phyloP scores from a whole-genome alignment of 2,329 filamentous ascomycete genomes.

The Fusarium sp. region DNA sequence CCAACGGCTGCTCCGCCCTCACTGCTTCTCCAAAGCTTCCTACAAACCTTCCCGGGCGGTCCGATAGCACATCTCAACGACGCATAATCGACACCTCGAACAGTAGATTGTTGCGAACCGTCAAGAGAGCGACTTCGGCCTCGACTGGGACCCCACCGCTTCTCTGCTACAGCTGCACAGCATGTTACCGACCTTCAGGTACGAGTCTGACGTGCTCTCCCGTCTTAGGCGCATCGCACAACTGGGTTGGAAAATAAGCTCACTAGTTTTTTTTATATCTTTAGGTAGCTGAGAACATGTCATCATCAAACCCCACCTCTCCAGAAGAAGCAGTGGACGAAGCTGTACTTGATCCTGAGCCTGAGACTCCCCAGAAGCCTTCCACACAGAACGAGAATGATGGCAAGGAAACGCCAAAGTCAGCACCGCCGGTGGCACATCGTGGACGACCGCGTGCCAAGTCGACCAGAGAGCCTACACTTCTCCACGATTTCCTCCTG shows the following conservation, averaged over 20 bases:
- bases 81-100: neutral
- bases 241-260: constrained; percentile 24
- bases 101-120: constrained; percentile 4
- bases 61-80: constrained; percentile 13
- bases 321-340: constrained; percentile 46
- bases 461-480: constrained; percentile 59
- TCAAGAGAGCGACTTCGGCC: constrained; percentile 6
- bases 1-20: constrained; percentile 36
- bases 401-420: constrained; percentile 54
- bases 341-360: constrained; percentile 32
- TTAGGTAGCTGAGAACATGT: constrained; percentile 46
- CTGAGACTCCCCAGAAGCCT: constrained; percentile 40
- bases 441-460: constrained; percentile 52
- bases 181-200: constrained; percentile 47
- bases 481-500: constrained; percentile 69
- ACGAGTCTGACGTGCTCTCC: constrained; percentile 12
- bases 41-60: constrained; percentile 20
- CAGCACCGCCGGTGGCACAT: constrained; percentile 57
- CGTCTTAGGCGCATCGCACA: neutral
- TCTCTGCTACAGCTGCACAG: constrained; percentile 40
- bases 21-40: constrained; percentile 24
- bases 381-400: constrained; percentile 29
- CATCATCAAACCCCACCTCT: constrained; percentile 44
- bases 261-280: constrained; percentile 16
- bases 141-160: constrained; percentile 15